Percentiles rank a stretch among this genome's conserved stretches.
Conservation (phyloP, 2,329 filamentous ascomycete genomes). For the Beauveria sp. region DNA sequence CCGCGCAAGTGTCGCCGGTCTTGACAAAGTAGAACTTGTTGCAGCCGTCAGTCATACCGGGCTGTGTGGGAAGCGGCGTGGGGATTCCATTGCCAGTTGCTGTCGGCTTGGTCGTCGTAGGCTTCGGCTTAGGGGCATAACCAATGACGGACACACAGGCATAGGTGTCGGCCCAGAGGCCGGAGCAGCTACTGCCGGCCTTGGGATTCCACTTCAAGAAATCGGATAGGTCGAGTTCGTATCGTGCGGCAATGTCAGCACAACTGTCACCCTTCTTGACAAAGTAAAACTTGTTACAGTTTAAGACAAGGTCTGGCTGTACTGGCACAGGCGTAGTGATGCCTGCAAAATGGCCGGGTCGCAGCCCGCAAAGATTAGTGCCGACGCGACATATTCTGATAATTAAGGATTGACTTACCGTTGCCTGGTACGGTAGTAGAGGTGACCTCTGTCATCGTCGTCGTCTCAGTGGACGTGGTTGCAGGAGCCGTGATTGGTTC, state of each 20-base stretch:
- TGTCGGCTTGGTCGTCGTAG: neutral
- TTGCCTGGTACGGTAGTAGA: neutral
- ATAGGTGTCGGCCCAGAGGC: conserved; percentile 10
- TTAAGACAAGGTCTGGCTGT: conserved; percentile 10
- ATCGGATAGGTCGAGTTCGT: neutral
- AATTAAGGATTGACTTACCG: neutral
- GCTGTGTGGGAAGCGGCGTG: conserved; percentile 14
- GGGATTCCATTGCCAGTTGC: neutral
- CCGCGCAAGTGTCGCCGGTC: conserved; percentile 6
- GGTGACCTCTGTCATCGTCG: neutral
- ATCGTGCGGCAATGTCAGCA: neutral
- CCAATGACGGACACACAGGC: conserved; percentile 11
- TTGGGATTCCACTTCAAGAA: conserved; percentile 11
- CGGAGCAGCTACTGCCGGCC: conserved; percentile 7
- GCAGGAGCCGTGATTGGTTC: neutral
- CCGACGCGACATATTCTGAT: neutral
- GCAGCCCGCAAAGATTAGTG: neutral
- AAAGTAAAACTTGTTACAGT: conserved; percentile 14
- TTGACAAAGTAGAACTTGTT: conserved; percentile 9
- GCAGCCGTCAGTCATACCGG: conserved; percentile 14
- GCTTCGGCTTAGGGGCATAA: neutral
- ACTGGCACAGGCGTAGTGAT: conserved; percentile 11
- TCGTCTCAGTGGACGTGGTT: neutral
- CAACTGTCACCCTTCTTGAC: neutral
- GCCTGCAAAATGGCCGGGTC: conserved; percentile 1